phyloP scores from a whole-genome alignment of 2,329 filamentous ascomycete species.

The Scedosporium boydii region DNA sequence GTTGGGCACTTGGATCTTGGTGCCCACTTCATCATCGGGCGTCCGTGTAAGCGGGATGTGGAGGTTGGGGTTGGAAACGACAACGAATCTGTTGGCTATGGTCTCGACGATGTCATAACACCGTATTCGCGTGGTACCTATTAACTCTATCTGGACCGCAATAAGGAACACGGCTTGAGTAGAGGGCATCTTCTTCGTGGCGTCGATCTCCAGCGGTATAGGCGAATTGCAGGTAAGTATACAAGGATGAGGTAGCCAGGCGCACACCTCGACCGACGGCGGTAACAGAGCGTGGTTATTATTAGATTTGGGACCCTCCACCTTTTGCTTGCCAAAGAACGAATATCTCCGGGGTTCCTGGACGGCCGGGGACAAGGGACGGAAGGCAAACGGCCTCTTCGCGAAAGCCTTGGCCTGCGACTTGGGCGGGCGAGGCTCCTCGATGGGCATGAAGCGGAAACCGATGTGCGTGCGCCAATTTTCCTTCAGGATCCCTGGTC shows the following conservation, averaged over 20 bases:
- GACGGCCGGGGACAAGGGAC: conserved; percentile 25
- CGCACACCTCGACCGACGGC: conserved; percentile 67
- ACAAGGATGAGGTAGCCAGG: conserved; percentile 74
- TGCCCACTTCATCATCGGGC: conserved; percentile 45
- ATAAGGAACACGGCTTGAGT: conserved; percentile 65
- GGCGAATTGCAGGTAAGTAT: conserved; percentile 85
- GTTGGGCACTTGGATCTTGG: conserved; percentile 60
- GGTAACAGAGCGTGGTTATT: conserved; percentile 22
- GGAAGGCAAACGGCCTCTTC: conserved; percentile 55
- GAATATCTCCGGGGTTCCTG: conserved; percentile 33
- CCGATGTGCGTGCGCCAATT: conserved; percentile 63
- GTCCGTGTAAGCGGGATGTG: conserved; percentile 55
- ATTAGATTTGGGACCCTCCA: background rate
- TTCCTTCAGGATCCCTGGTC: conserved; percentile 83
- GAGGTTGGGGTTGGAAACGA: conserved; percentile 64
- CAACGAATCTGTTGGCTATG: conserved; percentile 66
- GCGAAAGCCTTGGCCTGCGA: conserved; percentile 76
- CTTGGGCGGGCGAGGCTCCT: conserved; percentile 64
- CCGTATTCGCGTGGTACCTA: conserved; percentile 69
- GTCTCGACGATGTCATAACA: conserved; percentile 65
- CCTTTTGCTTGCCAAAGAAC: conserved; percentile 41
- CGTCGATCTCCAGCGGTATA: conserved; percentile 68
- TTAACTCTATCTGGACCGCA: conserved; percentile 71
- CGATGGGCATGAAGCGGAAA: conserved; percentile 87
- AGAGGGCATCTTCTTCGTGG: conserved; percentile 64